A percentile compares a stretch with the other conserved stretches of the same genome.
Conservation (phyloP, 2,329 filamentous ascomycete species). For the Penicillium sp. region DNA sequence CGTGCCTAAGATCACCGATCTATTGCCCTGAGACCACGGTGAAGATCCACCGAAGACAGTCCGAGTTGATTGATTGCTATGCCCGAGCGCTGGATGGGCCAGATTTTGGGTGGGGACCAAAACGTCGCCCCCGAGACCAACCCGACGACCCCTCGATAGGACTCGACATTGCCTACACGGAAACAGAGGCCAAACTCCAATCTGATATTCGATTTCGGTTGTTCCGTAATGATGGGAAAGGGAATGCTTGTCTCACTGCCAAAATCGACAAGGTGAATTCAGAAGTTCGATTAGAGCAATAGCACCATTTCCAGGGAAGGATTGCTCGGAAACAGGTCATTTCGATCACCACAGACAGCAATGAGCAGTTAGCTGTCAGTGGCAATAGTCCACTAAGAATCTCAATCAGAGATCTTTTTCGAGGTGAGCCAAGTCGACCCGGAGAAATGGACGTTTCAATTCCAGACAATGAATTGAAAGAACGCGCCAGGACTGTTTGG, state of each 20-base stretch:
- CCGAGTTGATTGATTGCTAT: too few species aligned
- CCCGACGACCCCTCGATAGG: not conserved
- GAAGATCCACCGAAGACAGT: too few species aligned
- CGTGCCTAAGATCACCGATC: too few species aligned
- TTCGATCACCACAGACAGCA: constrained; percentile 6
- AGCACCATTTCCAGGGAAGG: constrained; percentile 1
- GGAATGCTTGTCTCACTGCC: constrained; percentile 6
- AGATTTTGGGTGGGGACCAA: constrained; percentile 6
- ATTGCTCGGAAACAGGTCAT: not conserved
- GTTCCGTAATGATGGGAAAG: not conserved
- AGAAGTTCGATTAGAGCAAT: constrained; percentile 4
- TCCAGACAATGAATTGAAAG: too few species aligned
- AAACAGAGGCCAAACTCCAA: constrained; percentile 1
- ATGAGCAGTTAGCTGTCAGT: constrained; percentile 1
- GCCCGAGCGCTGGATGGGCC: not conserved
- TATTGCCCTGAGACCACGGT: too few species aligned
- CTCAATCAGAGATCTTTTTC: too few species aligned
- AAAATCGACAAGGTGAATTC: not conserved
- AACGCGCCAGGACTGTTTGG: too few species aligned
- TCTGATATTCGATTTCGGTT: constrained; percentile 11
- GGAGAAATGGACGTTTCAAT: too few species aligned
- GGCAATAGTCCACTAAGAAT: not conserved
- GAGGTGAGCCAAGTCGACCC: too few species aligned
- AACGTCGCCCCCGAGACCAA: not conserved
- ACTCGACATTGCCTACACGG: constrained; percentile 8